phyloP scores from a whole-genome alignment of 176 grass and related monocot species.

The Oryza coarctata region DNA sequence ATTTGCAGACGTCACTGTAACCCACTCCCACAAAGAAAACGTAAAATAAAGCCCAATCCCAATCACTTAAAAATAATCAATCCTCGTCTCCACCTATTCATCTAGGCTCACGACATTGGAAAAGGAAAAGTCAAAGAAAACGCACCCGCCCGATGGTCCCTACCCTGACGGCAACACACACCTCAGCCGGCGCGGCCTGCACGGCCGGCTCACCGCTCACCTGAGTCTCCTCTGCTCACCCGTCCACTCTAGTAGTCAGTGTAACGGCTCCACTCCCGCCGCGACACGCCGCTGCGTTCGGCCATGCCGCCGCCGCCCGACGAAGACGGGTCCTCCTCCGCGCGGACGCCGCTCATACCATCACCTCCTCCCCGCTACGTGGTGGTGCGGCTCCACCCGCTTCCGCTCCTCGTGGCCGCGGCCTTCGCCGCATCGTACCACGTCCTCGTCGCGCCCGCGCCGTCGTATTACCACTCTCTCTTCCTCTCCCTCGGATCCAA shows the following conservation, averaged over 20 bases:
- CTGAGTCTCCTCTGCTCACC: not conserved
- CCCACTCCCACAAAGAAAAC: not conserved
- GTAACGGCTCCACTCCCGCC: not conserved
- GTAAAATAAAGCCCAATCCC: not conserved
- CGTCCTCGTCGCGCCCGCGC: constrained; percentile 20
- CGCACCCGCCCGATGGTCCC: not conserved
- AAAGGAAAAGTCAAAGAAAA: not conserved
- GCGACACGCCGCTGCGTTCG: not conserved
- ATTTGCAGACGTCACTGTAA: not conserved
- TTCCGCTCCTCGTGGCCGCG: constrained; percentile 33
- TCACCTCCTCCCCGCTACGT: not conserved
- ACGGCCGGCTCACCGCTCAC: not conserved
- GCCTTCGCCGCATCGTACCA: constrained; percentile 30
- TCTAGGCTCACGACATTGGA: not conserved
- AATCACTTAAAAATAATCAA: no score
- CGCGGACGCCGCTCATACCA: constrained; percentile 13
- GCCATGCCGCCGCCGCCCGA: constrained; percentile 2
- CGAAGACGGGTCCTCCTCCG: not conserved
- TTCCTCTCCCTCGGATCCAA: constrained; percentile 80
- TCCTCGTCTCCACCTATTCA: constrained; percentile 18
- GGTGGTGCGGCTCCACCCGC: constrained; percentile 14
- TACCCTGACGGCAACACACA: not conserved
- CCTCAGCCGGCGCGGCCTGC: not conserved
- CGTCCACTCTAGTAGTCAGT: not conserved
- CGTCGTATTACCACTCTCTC: constrained; percentile 63